Evolutionary conservation across 441 rosid genomes (phyloP).

Genomic region (Eruca vesicaria): DNA sequence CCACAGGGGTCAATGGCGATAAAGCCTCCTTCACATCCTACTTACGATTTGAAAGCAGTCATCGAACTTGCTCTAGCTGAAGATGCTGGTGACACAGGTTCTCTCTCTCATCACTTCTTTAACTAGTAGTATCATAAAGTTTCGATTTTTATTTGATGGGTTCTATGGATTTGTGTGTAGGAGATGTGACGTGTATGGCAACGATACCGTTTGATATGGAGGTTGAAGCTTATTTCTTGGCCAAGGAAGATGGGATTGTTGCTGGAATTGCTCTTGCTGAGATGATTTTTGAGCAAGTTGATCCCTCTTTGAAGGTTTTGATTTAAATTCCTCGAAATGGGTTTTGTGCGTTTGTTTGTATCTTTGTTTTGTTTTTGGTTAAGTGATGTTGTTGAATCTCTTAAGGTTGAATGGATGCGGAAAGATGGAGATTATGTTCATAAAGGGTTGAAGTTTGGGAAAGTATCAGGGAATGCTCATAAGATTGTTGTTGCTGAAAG

Average conservation of each 20-base stretch:
- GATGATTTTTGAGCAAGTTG: slow-evolving; percentile 78
- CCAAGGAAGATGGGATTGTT: slow-evolving; percentile 82
- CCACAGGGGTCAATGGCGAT: slow-evolving; percentile 46
- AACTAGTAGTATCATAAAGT: too few species aligned
- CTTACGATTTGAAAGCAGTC: slow-evolving; percentile 71
- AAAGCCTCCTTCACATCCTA: slow-evolving; percentile 93
- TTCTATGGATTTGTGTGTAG: slow-evolving; percentile 38
- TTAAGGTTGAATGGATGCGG: slow-evolving; percentile 80
- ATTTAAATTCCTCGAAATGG: too few species aligned
- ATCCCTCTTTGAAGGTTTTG: slow-evolving; percentile 72
- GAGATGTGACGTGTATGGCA: slow-evolving; percentile 93
- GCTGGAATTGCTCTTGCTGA: slow-evolving; percentile 84
- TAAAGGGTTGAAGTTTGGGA: slow-evolving; percentile 89
- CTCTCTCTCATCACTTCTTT: background rate
- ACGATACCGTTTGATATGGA: slow-evolving; percentile 81
- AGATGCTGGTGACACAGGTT: slow-evolving; percentile 93
- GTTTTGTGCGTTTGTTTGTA: background rate
- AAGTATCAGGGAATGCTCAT: slow-evolving; percentile 84
- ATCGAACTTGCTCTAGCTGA: slow-evolving; percentile 83
- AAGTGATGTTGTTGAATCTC: slow-evolving; percentile 1
- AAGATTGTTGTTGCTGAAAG: slow-evolving; percentile 89
- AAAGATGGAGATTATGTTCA: slow-evolving; percentile 80
- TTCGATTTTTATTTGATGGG: slow-evolving; percentile 5
- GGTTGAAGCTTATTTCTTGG: slow-evolving; percentile 91
- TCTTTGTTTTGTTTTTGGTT: slow-evolving; percentile 21